phyloP scores from a whole-genome alignment of 306 rosid genomes.

The Vigna mungo region DNA sequence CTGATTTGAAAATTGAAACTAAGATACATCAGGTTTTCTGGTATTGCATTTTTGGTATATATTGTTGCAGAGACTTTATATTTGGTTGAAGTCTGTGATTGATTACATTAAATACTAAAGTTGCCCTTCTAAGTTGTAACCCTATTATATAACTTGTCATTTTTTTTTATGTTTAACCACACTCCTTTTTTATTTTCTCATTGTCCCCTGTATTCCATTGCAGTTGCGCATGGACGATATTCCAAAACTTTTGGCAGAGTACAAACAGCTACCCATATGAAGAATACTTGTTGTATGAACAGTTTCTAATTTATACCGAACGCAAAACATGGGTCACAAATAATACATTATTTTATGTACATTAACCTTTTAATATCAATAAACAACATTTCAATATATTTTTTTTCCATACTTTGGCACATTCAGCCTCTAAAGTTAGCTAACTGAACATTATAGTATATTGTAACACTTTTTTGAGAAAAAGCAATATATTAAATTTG shows the following conservation, averaged over 20 bases:
- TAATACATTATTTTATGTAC: not conserved
- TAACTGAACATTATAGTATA: no score
- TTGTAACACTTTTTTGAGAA: no score
- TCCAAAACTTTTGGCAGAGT: slow-evolving; percentile 79
- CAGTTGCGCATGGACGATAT: slow-evolving; percentile 94
- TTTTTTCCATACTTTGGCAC: no score
- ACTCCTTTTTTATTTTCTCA: not conserved
- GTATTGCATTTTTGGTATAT: not conserved
- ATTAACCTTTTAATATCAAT: not conserved
- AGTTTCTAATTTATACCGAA: slow-evolving; percentile 1
- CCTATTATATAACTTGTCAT: not conserved
- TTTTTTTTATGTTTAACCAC: not conserved
- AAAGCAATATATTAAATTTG: no score
- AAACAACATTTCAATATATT: not conserved
- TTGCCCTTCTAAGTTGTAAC: slow-evolving; percentile 4
- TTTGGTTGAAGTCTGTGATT: slow-evolving; percentile 7
- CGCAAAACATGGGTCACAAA: slow-evolving; percentile 13
- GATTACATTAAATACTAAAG: not conserved
- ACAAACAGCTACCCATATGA: slow-evolving; percentile 59
- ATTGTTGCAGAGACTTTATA: not conserved
- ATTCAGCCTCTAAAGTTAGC: no score
- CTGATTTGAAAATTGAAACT: slow-evolving; percentile 26
- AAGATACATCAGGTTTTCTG: not conserved
- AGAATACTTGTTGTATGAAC: slow-evolving; percentile 23
- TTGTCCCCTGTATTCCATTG: slow-evolving; percentile 18